Evolutionary conservation across 2,329 filamentous ascomycete species (phyloP).

Genomic region (Fusarium beomiforme): DNA sequence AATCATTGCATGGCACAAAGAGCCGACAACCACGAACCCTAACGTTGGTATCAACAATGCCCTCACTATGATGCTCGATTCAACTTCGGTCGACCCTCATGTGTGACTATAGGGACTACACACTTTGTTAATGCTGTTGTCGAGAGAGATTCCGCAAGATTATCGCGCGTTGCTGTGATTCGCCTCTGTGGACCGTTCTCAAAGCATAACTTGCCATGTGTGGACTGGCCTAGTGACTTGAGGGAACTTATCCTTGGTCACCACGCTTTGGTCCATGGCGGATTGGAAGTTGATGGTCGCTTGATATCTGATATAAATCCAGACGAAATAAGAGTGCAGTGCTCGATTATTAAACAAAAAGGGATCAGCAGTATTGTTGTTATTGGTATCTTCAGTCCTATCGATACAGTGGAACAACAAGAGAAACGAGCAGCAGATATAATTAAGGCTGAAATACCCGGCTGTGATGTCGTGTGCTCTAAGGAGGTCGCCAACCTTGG

Average conservation of each 20-base stretch:
- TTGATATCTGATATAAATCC: constrained; percentile 58
- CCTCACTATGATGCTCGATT: constrained; percentile 55
- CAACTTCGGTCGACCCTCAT: constrained; percentile 45
- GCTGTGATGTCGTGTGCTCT: constrained; percentile 59
- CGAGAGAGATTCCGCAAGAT: constrained; percentile 59
- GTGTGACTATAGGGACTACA: constrained; percentile 64
- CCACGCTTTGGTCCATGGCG: constrained; percentile 58
- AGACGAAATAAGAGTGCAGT: constrained; percentile 52
- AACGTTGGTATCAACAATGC: constrained; percentile 58
- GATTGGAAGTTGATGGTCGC: constrained; percentile 61
- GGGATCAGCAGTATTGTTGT: constrained; percentile 60
- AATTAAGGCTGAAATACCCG: constrained; percentile 52
- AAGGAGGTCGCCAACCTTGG: constrained; percentile 63
- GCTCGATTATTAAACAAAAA: constrained; percentile 50
- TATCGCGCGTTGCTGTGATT: constrained; percentile 63
- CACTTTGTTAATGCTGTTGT: constrained; percentile 70
- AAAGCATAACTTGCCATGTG: constrained; percentile 59
- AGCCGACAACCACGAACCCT: constrained; percentile 59
- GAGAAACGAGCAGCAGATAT: constrained; percentile 59
- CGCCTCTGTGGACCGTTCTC: constrained; percentile 65
- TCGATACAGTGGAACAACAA: constrained; percentile 59
- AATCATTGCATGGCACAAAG: constrained; percentile 61
- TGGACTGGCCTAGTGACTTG: constrained; percentile 64
- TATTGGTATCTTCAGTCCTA: constrained; percentile 62
- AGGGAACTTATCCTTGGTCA: constrained; percentile 58